Percentiles rank a stretch among this genome's conserved stretches.
Conservation (phyloP, 2,329 filamentous ascomycete genomes). For the Hymenoscyphus infarciens region DNA sequence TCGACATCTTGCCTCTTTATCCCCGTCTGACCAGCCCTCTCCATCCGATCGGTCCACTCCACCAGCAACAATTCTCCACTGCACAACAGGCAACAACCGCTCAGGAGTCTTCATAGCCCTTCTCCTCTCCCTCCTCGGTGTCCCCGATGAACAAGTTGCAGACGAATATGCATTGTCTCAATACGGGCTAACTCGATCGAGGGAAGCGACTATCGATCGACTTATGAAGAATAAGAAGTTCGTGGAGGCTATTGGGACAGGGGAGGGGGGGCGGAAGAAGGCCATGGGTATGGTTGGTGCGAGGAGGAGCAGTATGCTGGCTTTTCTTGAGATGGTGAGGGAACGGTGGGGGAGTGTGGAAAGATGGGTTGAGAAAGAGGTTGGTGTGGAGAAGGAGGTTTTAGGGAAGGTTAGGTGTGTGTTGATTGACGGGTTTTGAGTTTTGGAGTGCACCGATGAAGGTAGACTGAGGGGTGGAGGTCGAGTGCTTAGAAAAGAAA, state of each 20-base stretch:
- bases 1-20: slow-evolving; percentile 31
- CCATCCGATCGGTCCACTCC: too few relatives aligned
- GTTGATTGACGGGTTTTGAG: slow-evolving; percentile 11
- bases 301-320: slow-evolving; percentile 26
- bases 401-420: slow-evolving; percentile 14
- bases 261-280: slow-evolving; percentile 17
- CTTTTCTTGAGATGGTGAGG: slow-evolving; percentile 25
- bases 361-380: too few relatives aligned
- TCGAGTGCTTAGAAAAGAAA: not conserved
- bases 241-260: slow-evolving; percentile 15
- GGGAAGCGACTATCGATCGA: slow-evolving; percentile 45
- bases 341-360: slow-evolving; percentile 23
- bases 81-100: slow-evolving; percentile 73
- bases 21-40: too few relatives aligned
- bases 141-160: slow-evolving; percentile 53
- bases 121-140: slow-evolving; percentile 59
- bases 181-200: slow-evolving; percentile 48
- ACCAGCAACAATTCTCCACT: slow-evolving; percentile 50
- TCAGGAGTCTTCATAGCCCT: slow-evolving; percentile 68
- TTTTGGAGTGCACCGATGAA: too few relatives aligned
- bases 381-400: too few relatives aligned
- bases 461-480: too few relatives aligned
- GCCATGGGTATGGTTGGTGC: slow-evolving; percentile 29
- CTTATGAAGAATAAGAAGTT: slow-evolving; percentile 23
- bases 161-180: slow-evolving; percentile 66